A percentile compares a stretch with the other conserved stretches of the same genome.
These are phyloP conservation scores for Ceratobasidium theobromae DNA, from an alignment of 1,284 basidiomycete genomes.

Conservation along the genomic window DNA sequence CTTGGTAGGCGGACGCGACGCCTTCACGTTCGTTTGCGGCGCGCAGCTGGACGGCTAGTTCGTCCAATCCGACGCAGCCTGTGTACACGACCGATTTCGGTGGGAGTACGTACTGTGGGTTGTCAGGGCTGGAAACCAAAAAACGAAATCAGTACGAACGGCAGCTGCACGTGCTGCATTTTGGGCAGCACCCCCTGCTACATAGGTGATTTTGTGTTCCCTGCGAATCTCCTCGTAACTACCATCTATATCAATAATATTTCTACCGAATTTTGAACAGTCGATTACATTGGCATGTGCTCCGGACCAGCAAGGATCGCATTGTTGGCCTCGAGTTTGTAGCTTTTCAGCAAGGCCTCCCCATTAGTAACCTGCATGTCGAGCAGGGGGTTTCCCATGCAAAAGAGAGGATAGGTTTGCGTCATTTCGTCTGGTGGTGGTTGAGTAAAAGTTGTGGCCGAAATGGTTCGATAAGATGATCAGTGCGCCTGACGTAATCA, in stretches of 20 bases:
- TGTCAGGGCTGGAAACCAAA: constrained; percentile 14
- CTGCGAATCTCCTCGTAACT: constrained; percentile 89
- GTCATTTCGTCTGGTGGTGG: constrained; percentile 8
- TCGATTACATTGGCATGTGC: constrained; percentile 75
- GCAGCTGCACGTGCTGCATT: constrained; percentile 96
- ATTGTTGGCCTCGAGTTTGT: constrained; percentile 91
- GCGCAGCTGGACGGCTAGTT: constrained; percentile 85
- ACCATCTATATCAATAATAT: constrained; percentile 10
- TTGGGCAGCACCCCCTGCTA: constrained; percentile 96
- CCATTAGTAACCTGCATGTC: constrained; percentile 87
- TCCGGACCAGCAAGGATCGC: constrained; percentile 93
- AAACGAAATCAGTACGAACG: constrained; percentile 54
- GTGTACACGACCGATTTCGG: constrained; percentile 92
- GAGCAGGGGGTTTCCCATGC: constrained; percentile 86
- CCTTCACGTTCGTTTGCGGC: constrained; percentile 95
- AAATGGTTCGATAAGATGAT: background rate
- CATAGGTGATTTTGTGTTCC: constrained; percentile 77
- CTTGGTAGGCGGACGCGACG: constrained; percentile 85
- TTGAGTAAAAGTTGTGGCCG: background rate
- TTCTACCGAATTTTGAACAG: background rate
- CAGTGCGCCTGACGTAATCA: background rate
- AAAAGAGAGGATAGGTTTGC: constrained; percentile 60
- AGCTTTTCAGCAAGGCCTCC: constrained; percentile 85
- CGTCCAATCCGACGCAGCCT: constrained; percentile 92
- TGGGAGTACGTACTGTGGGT: constrained; percentile 79